Conservation (phyloP, 768 basidiomycete genomes). For the Termitomyces sp. region DNA sequence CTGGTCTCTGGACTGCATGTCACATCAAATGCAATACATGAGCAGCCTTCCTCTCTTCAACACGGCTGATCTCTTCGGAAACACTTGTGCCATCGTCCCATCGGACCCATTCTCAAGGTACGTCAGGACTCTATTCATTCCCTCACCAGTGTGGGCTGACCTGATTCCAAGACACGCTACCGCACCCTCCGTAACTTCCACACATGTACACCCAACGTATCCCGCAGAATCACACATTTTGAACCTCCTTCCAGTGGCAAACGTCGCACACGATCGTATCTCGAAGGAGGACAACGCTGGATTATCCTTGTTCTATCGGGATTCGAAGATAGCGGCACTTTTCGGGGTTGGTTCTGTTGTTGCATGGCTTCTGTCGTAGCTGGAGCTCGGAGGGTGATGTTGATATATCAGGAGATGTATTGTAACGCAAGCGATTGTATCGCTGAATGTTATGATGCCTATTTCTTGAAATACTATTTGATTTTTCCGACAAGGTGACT, state of each 20-base stretch:
- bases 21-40: conserved; percentile 24
- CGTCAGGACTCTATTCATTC: not conserved
- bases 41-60: conserved; percentile 19
- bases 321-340: not conserved
- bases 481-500: no score
- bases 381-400: not conserved
- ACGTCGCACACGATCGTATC: not conserved
- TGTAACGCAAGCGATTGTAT: conserved; percentile 2
- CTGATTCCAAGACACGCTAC: conserved; percentile 9
- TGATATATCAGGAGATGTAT: not conserved
- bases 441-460: not conserved
- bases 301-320: not conserved
- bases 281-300: conserved; percentile 4
- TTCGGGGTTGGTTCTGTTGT: not conserved
- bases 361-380: conserved; percentile 6
- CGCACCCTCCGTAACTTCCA: conserved; percentile 6
- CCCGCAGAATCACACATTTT: conserved; percentile 1
- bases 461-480: no score
- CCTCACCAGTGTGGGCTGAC: not conserved
- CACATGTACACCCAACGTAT: conserved; percentile 4
- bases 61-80: conserved; percentile 22
- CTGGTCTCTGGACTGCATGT: conserved; percentile 24
- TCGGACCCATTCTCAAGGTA: conserved; percentile 11
- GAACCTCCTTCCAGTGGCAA: not conserved
- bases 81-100: conserved; percentile 19